Evolutionary conservation across 164 flowering plant genomes (phyloP).

Genomic region (Buxus sempervirens): DNA sequence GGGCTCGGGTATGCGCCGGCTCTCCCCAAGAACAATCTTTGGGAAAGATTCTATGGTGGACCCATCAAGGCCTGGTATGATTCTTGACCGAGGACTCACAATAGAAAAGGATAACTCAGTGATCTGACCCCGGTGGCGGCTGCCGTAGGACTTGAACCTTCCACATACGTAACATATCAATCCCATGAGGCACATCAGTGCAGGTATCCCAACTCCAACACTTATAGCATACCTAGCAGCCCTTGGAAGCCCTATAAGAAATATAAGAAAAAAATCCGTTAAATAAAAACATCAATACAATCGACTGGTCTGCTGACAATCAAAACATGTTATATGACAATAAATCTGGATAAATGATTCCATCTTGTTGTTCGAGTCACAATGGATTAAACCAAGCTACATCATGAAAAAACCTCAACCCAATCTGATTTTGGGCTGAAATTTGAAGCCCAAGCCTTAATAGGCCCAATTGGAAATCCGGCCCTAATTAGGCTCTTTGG

Average conservation of each 20-base stretch:
- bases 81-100: background rate
- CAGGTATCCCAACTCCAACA: slow-evolving; percentile 45
- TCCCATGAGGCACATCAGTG: slow-evolving; percentile 30
- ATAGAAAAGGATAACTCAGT: slow-evolving; percentile 13
- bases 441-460: too few relatives aligned
- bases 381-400: too few relatives aligned
- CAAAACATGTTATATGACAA: too few relatives aligned
- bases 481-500: too few relatives aligned
- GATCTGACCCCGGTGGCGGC: background rate
- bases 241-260: slow-evolving; percentile 28
- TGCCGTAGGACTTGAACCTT: slow-evolving; percentile 2
- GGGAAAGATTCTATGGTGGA: slow-evolving; percentile 47
- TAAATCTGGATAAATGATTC: too few relatives aligned
- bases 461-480: too few relatives aligned
- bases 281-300: too few relatives aligned
- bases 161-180: slow-evolving; percentile 23
- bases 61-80: slow-evolving; percentile 32
- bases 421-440: too few relatives aligned
- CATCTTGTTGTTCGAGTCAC: too few relatives aligned
- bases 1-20: slow-evolving; percentile 36
- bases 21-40: slow-evolving; percentile 36
- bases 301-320: too few relatives aligned
- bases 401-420: too few relatives aligned
- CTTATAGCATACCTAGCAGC: slow-evolving; percentile 37
- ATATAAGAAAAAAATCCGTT: background rate